A percentile compares a stretch with the other conserved stretches of the same genome.
These are phyloP conservation scores for Davidsoniella virescens DNA, from an alignment of 2,329 filamentous ascomycete species.

Conservation along the genomic window DNA sequence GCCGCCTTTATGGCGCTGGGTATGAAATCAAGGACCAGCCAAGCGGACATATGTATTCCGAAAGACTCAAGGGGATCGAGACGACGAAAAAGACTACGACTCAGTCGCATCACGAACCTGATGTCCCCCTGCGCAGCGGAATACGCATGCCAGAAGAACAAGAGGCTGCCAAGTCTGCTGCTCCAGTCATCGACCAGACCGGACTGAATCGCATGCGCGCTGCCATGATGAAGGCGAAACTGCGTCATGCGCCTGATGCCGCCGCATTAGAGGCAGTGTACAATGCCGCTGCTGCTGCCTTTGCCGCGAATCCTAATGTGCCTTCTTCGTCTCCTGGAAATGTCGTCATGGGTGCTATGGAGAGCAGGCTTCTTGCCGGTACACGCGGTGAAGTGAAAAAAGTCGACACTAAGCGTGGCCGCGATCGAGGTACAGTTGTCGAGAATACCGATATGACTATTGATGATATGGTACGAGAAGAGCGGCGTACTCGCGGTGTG, in stretches of 20 bases:
- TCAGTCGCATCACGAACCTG: background rate
- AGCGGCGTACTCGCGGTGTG: conserved; percentile 67
- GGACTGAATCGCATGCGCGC: conserved; percentile 79
- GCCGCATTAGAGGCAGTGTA: conserved; percentile 70
- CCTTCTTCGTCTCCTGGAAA: conserved; percentile 29
- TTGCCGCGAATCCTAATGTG: conserved; percentile 29
- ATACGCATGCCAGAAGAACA: conserved; percentile 4
- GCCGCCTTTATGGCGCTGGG: conserved; percentile 66
- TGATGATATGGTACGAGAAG: conserved; percentile 93
- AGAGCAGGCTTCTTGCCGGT: conserved; percentile 76
- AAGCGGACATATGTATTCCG: conserved; percentile 68
- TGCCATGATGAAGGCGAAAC: conserved; percentile 88
- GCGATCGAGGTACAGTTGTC: conserved; percentile 68
- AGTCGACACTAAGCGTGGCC: conserved; percentile 64
- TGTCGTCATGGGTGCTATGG: conserved; percentile 72
- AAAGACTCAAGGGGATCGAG: conserved; percentile 43
- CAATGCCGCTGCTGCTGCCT: conserved; percentile 53
- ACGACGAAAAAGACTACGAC: background rate
- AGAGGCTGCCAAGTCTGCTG: conserved; percentile 14
- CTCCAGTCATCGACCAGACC: conserved; percentile 49
- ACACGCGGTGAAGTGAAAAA: conserved; percentile 55
- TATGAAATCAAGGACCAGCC: conserved; percentile 78
- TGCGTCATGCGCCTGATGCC: conserved; percentile 61
- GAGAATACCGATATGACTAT: conserved; percentile 94
- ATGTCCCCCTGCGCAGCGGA: conserved; percentile 6